Evolutionary conservation across 352 stramenopile species (phyloP), one percentile per base, ranked within the genome.

Genomic region (Phytophthora pistaciae): DNA sequence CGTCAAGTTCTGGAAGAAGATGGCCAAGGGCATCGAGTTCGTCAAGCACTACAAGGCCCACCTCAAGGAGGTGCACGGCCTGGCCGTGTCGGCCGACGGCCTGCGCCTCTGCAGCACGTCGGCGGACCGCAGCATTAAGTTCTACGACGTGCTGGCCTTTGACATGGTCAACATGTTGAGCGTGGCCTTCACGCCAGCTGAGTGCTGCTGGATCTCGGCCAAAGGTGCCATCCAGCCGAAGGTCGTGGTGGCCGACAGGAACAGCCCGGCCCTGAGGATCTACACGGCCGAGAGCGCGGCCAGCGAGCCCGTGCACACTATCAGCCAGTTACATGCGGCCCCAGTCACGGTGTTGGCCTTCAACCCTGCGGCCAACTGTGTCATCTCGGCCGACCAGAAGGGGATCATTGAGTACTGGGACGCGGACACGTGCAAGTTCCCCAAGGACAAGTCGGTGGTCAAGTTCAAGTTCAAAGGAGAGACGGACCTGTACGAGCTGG

Each of bases 1-100:
- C 66, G 93, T 99, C 20, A 99, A 99, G 76, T 99, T 99, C 75
- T 99, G 98, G 98, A 99, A 99, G 79, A 99, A 99, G 72, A 98
- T 99, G 83, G 78, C 84, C 8, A 80, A 85, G 42, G 88, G 90
- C 25, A 87, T 99, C 44, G 98, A 99, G 89, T 99, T 99, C 81
- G 98, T 99, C 48, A 99, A 99, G 85, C 98, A 99, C 53, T 99
- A 99, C 79, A 98, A 98, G 56, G 97, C 98, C 29, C 98, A 99
- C 77, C 69, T 99, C 0, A 86, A 88, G 27, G 76, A 87, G 5
- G 84, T 99, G 13, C 59, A 88, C 2, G 88, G 83, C 9, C 86
- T 99, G 29, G 84, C 82, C 9, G 88, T 98, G 55, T 95, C 87
- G 20, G 49, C 36, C 52, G 96, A 99, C 61, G 95, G 93, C 13